These are phyloP conservation scores for Zymoseptoria passerinii DNA, from an alignment of 2,329 filamentous ascomycete species.

Conservation along the genomic window DNA sequence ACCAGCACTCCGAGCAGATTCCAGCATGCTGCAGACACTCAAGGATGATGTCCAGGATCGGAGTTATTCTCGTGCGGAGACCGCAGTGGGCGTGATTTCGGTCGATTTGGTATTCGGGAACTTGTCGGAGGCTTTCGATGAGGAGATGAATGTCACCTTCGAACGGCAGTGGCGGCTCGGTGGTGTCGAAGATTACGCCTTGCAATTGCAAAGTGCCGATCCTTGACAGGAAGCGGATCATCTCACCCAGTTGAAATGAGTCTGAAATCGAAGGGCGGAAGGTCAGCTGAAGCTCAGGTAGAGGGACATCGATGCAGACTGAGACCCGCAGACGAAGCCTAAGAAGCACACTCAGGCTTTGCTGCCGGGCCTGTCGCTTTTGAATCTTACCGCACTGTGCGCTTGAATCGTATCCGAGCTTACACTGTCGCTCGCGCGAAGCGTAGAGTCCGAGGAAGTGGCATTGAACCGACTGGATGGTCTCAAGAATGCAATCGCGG, in stretches of 20 bases:
- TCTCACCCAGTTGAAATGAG: slow-evolving; percentile 70
- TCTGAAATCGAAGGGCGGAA: slow-evolving; percentile 27
- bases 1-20: slow-evolving; percentile 41
- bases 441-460: slow-evolving; percentile 62
- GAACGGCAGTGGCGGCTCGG: slow-evolving; percentile 43
- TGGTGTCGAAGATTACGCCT: slow-evolving; percentile 33
- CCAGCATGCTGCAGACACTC: slow-evolving; percentile 35
- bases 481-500: slow-evolving; percentile 58
- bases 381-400: slow-evolving; percentile 43
- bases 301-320: neutral
- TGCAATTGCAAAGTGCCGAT: slow-evolving; percentile 53
- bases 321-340: neutral
- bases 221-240: slow-evolving; percentile 60
- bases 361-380: neutral
- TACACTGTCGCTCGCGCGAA: slow-evolving; percentile 60
- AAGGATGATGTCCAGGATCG: slow-evolving; percentile 57
- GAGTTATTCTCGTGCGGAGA: slow-evolving; percentile 55
- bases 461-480: slow-evolving; percentile 58
- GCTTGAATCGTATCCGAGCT: slow-evolving; percentile 65
- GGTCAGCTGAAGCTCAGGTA: neutral
- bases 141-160: slow-evolving; percentile 55
- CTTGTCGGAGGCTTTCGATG: slow-evolving; percentile 54
- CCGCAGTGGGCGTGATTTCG: slow-evolving; percentile 67
- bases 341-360: neutral
- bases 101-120: slow-evolving; percentile 66